Percentiles rank a stretch among this genome's conserved stretches.
phyloP scores from a whole-genome alignment of 2,329 filamentous ascomycete genomes.

The Apiospora hydei region DNA sequence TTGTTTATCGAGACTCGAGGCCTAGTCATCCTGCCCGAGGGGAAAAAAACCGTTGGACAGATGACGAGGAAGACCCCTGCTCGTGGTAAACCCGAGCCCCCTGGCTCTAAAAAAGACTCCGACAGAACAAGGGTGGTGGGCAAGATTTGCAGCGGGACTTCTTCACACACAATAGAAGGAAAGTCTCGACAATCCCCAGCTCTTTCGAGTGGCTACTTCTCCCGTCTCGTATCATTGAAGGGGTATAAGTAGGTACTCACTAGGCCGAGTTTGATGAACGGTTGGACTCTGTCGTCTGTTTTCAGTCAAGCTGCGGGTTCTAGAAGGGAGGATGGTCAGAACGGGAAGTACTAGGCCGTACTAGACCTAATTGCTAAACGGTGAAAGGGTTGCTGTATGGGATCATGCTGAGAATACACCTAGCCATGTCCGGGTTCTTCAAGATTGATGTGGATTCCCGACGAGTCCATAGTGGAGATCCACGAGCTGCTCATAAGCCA shows the following conservation, averaged over 20 bases:
- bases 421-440: background rate
- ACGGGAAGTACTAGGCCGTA: background rate
- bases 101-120: background rate
- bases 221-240: background rate
- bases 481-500: background rate
- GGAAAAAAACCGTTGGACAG: too few species aligned
- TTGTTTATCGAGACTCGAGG: background rate
- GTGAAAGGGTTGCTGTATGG: background rate
- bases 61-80: constrained; percentile 5
- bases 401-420: background rate
- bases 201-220: background rate
- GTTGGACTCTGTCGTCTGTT: background rate
- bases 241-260: background rate
- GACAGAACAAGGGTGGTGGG: background rate
- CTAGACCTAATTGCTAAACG: background rate
- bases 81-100: background rate
- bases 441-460: background rate
- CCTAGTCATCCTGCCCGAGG: background rate
- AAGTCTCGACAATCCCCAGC: background rate
- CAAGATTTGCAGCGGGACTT: background rate
- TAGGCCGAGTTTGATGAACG: background rate
- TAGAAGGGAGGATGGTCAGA: background rate
- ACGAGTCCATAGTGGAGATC: background rate
- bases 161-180: background rate
- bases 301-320: background rate